A percentile compares a stretch with the other conserved stretches of the same genome.
Conservation (phyloP, 495 filamentous ascomycete species). For the Penicillium pulvis region DNA sequence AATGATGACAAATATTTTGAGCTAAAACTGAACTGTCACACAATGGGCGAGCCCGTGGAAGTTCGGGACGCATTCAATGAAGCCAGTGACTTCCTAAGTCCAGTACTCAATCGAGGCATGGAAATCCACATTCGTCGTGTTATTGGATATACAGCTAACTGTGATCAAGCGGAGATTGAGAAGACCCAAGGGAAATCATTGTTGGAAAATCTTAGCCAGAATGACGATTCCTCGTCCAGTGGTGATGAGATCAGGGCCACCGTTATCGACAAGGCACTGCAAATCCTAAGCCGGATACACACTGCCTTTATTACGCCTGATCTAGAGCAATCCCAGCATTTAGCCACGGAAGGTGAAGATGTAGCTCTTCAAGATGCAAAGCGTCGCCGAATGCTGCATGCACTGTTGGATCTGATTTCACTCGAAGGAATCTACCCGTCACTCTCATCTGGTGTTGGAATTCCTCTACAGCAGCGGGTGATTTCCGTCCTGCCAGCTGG, state of each 20-base stretch:
- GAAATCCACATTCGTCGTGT: conserved; percentile 16
- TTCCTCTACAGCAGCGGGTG: conserved; percentile 56
- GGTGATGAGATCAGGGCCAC: conserved; percentile 23
- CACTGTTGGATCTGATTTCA: conserved; percentile 55
- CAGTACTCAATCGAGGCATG: conserved; percentile 49
- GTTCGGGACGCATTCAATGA: conserved; percentile 37
- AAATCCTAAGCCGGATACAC: conserved; percentile 41
- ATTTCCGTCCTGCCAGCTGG: conserved; percentile 52
- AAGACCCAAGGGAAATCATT: conserved; percentile 39
- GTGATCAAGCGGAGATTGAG: conserved; percentile 40
- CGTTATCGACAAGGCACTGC: conserved; percentile 43
- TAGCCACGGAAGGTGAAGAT: conserved; percentile 24
- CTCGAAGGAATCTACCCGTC: conserved; percentile 60
- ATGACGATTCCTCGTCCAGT: background rate
- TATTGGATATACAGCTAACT: conserved; percentile 32
- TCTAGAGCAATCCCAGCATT: conserved; percentile 16
- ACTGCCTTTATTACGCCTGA: conserved; percentile 35
- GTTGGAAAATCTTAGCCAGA: conserved; percentile 36
- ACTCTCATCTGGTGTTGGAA: conserved; percentile 53
- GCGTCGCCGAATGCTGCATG: conserved; percentile 49
- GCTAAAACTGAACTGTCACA: conserved; percentile 5
- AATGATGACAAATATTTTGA: background rate
- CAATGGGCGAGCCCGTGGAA: conserved; percentile 33
- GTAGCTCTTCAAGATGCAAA: conserved; percentile 43
- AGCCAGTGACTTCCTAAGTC: conserved; percentile 43